Evolutionary conservation across 768 basidiomycete genomes (phyloP).

Genomic region (Clitopilus passeckerianus): DNA sequence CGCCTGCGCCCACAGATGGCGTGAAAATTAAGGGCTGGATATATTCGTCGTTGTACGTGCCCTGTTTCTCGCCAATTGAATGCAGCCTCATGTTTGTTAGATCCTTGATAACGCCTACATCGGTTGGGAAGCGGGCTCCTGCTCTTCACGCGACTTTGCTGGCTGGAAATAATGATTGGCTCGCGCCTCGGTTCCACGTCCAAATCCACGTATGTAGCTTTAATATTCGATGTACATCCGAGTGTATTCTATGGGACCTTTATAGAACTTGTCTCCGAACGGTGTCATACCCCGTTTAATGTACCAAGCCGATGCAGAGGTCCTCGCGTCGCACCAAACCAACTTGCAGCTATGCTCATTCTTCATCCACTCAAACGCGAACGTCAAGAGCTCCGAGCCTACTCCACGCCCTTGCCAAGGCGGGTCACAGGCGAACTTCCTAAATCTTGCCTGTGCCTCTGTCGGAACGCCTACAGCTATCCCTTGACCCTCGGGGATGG

Average conservation of each 20-base stretch:
- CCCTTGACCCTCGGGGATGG: constrained; percentile 17
- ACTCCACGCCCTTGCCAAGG: constrained; percentile 49
- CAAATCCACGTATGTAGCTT: neutral
- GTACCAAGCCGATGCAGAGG: constrained; percentile 35
- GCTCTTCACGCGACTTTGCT: too few species aligned
- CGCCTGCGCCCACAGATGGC: constrained; percentile 62
- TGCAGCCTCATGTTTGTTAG: neutral
- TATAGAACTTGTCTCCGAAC: constrained; percentile 51
- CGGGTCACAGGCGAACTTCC: constrained; percentile 57
- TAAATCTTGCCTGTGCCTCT: constrained; percentile 36
- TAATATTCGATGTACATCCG: constrained; percentile 33
- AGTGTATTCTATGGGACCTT: constrained; percentile 50
- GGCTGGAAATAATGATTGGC: too few species aligned
- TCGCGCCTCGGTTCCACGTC: neutral
- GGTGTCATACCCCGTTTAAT: constrained; percentile 40
- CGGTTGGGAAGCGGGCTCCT: too few species aligned
- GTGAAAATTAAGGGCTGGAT: constrained; percentile 44
- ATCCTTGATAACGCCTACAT: neutral
- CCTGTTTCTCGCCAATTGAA: neutral
- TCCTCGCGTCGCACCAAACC: constrained; percentile 58
- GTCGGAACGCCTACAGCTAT: neutral
- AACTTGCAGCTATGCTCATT: constrained; percentile 29
- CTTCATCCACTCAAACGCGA: constrained; percentile 14
- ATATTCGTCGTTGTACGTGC: neutral
- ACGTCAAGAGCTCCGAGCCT: constrained; percentile 41